These are phyloP conservation scores for Fraxinus albicans DNA, from an alignment of 305 asterid species.

Conservation along the genomic window DNA sequence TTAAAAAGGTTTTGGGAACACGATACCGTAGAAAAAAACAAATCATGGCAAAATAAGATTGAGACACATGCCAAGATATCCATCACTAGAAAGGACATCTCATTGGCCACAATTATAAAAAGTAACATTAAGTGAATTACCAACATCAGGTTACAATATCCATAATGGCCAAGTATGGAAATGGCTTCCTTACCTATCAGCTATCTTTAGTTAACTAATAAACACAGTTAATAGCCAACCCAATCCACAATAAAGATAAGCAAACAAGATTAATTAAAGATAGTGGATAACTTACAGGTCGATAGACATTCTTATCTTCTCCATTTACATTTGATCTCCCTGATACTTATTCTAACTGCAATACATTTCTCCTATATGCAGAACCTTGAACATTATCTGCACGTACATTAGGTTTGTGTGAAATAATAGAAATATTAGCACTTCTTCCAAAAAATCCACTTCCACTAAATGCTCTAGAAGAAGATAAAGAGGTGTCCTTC, in stretches of 20 bases:
- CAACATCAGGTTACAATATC: not conserved
- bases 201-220: not conserved
- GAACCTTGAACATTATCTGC: constrained; percentile 52
- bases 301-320: constrained; percentile 66
- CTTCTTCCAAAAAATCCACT: constrained; percentile 73
- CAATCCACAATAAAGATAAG: not conserved
- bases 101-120: not conserved
- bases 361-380: constrained; percentile 55
- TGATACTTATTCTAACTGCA: constrained; percentile 51
- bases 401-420: constrained; percentile 50
- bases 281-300: constrained; percentile 57
- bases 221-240: not conserved
- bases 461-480: constrained; percentile 91
- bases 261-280: not conserved
- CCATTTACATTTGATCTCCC: constrained; percentile 54
- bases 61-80: constrained; percentile 6
- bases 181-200: not conserved
- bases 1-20: no score
- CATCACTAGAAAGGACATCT: not conserved
- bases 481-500: constrained; percentile 86
- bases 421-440: constrained; percentile 38
- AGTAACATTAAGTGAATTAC: not conserved
- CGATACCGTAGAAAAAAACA: no score
- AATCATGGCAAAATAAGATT: not conserved
- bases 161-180: not conserved